Evolutionary conservation across 2,329 filamentous ascomycete species (phyloP).

Genomic region (Eurotiales sp.): DNA sequence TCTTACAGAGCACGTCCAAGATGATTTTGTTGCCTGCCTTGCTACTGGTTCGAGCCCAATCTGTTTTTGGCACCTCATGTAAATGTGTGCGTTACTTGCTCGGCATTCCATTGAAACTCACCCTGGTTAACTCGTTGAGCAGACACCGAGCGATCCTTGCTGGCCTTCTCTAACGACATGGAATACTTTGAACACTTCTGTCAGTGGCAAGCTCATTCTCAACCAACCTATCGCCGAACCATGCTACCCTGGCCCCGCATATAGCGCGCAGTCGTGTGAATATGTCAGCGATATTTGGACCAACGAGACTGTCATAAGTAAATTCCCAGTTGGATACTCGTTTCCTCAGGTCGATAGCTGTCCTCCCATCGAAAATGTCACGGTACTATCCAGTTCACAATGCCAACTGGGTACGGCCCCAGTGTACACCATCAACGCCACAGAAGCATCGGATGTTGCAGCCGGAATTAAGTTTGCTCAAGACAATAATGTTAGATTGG

Average conservation of each 20-base stretch:
- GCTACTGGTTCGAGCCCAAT: neutral
- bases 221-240: constrained; percentile 28
- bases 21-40: neutral
- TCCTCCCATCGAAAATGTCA: neutral
- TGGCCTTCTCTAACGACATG: constrained; percentile 37
- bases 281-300: neutral
- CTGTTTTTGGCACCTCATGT: neutral
- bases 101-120: too few species aligned
- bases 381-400: neutral
- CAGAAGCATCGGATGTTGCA: neutral
- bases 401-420: neutral
- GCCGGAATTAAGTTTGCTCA: neutral
- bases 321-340: neutral
- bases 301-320: neutral
- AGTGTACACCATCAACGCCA: neutral
- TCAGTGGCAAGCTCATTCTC: constrained; percentile 33
- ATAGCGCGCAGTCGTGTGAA: neutral
- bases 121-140: too few species aligned
- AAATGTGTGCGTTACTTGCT: neutral
- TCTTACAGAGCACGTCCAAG: too few species aligned
- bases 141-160: constrained; percentile 26
- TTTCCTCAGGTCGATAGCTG: neutral
- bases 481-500: constrained; percentile 3
- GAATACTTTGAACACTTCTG: constrained; percentile 33
- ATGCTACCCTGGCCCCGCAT: constrained; percentile 24